A percentile compares a stretch with the other conserved stretches of the same genome.
Conservation (phyloP, 2,329 filamentous ascomycete genomes). For the Tolypocladium cylindrosporum region DNA sequence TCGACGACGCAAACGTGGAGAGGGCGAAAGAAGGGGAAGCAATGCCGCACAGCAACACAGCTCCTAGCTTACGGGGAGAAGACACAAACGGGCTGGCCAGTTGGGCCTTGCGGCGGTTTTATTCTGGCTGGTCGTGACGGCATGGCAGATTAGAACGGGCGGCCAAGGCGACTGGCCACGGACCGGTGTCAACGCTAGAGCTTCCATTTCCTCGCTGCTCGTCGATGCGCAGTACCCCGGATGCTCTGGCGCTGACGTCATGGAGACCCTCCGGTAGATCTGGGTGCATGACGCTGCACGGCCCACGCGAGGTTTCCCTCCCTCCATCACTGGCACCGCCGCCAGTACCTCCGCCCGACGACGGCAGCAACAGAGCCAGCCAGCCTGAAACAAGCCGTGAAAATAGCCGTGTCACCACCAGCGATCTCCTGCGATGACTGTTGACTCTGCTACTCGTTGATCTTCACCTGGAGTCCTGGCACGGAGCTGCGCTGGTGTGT, state of each 20-base stretch:
- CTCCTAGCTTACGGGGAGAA: neutral
- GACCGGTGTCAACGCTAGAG: neutral
- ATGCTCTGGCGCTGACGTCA: slow-evolving; percentile 12
- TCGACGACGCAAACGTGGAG: neutral
- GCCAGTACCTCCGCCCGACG: no score
- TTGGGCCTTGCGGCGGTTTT: neutral
- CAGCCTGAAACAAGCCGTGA: neutral
- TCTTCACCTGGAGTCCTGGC: neutral
- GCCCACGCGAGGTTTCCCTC: neutral
- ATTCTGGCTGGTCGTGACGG: neutral
- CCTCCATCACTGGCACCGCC: no score
- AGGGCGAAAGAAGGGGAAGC: neutral
- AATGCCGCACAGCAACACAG: neutral
- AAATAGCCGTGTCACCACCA: neutral
- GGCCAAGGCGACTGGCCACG: neutral
- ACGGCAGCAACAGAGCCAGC: no score
- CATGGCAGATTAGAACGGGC: neutral
- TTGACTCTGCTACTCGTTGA: neutral
- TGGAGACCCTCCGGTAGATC: slow-evolving; percentile 7
- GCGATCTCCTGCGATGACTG: neutral
- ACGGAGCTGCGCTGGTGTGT: neutral
- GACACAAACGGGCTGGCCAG: neutral
- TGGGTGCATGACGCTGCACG: slow-evolving; percentile 7
- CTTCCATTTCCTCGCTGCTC: neutral
- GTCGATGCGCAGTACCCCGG: neutral